Conservation (phyloP, 495 filamentous ascomycete genomes). For the Penicillium herquei region DNA sequence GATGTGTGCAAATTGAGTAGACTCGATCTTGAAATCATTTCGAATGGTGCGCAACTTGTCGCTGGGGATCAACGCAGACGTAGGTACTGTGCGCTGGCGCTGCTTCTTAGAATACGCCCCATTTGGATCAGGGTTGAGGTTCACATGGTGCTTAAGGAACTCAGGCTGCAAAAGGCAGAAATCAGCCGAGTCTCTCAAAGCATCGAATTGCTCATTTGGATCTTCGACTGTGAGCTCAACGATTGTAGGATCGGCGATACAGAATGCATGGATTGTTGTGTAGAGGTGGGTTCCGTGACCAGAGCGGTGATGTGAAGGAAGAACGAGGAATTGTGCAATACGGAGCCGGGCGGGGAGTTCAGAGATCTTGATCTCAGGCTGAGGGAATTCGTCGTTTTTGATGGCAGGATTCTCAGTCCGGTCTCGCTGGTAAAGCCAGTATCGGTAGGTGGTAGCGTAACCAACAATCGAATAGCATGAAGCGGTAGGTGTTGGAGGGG, state of each 20-base stretch:
- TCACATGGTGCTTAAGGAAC: conserved; percentile 43
- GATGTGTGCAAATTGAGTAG: conserved; percentile 82
- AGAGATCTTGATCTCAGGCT: conserved; percentile 38
- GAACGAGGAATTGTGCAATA: conserved; percentile 92
- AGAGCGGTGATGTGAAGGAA: conserved; percentile 80
- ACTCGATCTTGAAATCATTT: conserved; percentile 68
- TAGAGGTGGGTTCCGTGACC: conserved; percentile 83
- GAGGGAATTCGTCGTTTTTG: conserved; percentile 44
- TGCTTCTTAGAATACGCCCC: conserved; percentile 36
- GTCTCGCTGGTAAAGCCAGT: conserved; percentile 47
- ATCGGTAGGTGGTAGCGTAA: conserved; percentile 87
- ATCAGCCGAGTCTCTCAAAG: conserved; percentile 82
- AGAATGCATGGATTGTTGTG: conserved; percentile 66
- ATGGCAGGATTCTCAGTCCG: conserved; percentile 24
- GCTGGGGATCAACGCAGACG: conserved; percentile 59
- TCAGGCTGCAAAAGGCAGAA: conserved; percentile 59
- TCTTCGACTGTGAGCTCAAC: conserved; percentile 92
- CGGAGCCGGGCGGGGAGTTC: conserved; percentile 67
- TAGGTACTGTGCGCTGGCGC: conserved; percentile 52
- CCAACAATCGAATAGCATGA: conserved; percentile 74
- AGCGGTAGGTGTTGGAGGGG: conserved; percentile 41
- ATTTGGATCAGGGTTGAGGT: conserved; percentile 44
- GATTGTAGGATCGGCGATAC: conserved; percentile 59
- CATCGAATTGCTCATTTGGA: conserved; percentile 91
- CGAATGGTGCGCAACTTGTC: conserved; percentile 60